A percentile compares a stretch with the other conserved stretches of the same genome.
Conservation (phyloP, 2,329 filamentous ascomycete genomes). For the Ophiostoma sp. region DNA sequence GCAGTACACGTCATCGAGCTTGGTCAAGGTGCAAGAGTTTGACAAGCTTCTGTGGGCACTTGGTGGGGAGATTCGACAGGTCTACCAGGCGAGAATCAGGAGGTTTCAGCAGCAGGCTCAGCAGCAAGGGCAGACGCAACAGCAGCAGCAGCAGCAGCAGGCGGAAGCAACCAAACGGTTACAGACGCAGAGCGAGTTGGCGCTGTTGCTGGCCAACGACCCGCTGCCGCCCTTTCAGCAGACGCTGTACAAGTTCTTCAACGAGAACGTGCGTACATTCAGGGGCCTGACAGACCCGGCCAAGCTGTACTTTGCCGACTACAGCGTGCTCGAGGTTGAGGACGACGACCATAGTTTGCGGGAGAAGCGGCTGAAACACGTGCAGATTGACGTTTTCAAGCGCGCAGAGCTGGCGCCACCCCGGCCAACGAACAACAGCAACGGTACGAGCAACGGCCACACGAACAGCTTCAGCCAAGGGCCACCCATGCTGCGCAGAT, state of each 20-base stretch:
- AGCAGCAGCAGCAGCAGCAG: conserved; percentile 27
- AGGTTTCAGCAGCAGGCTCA: conserved; percentile 36
- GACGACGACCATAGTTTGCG: conserved; percentile 49
- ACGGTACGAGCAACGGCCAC: background rate
- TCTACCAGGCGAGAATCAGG: conserved; percentile 41
- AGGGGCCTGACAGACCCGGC: conserved; percentile 57
- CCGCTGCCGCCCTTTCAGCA: conserved; percentile 45
- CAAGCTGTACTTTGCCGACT: conserved; percentile 67
- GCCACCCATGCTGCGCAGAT: conserved; percentile 40
- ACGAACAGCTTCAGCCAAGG: conserved; percentile 15
- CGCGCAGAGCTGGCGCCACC: conserved; percentile 44
- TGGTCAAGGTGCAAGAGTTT: conserved; percentile 56
- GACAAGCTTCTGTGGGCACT: conserved; percentile 54
- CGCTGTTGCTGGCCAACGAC: conserved; percentile 45
- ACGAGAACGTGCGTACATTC: conserved; percentile 53
- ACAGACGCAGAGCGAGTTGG: conserved; percentile 47
- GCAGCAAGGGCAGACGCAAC: conserved; percentile 14
- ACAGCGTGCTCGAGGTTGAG: conserved; percentile 60
- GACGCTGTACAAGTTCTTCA: conserved; percentile 62
- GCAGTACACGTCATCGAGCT: conserved; percentile 44
- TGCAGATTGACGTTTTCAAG: conserved; percentile 53
- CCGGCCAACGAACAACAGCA: background rate
- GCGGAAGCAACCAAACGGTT: conserved; percentile 43
- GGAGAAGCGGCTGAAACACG: conserved; percentile 35
- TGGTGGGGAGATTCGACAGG: conserved; percentile 45